Conservation (phyloP, 257 asterid species). For the Gentiana macrophylla region DNA sequence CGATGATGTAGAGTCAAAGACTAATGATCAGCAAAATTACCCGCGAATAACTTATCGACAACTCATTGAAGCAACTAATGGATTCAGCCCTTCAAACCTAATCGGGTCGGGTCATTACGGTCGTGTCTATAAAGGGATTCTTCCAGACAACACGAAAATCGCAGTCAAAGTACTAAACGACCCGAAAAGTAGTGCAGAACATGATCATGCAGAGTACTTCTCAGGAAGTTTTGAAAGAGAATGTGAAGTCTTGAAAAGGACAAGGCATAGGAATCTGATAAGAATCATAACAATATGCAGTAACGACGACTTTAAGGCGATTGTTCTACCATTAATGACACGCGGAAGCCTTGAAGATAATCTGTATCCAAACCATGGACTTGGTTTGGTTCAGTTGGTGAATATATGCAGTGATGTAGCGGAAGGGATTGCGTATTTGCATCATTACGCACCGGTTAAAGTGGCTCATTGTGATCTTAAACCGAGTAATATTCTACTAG, state of each 20-base stretch:
- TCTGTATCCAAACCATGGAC: slow-evolving; percentile 35
- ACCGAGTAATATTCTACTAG: slow-evolving; percentile 80
- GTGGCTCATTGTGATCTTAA: slow-evolving; percentile 81
- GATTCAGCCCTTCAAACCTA: slow-evolving; percentile 41
- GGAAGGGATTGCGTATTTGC: slow-evolving; percentile 71
- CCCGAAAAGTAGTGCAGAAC: not conserved
- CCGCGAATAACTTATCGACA: slow-evolving; percentile 55
- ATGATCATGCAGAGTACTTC: slow-evolving; percentile 13
- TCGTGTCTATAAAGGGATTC: slow-evolving; percentile 66
- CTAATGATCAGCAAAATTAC: slow-evolving; percentile 32
- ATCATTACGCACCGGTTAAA: slow-evolving; percentile 55
- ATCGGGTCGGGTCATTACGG: slow-evolving; percentile 69
- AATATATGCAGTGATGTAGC: slow-evolving; percentile 69
- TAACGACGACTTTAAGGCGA: slow-evolving; percentile 69
- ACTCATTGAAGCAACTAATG: slow-evolving; percentile 65
- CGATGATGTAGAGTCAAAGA: slow-evolving; percentile 25
- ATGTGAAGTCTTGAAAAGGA: slow-evolving; percentile 58
- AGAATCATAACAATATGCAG: slow-evolving; percentile 65
- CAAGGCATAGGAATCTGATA: slow-evolving; percentile 60
- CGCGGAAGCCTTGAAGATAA: slow-evolving; percentile 75
- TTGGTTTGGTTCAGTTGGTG: slow-evolving; percentile 40
- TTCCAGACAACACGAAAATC: slow-evolving; percentile 38
- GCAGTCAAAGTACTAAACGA: slow-evolving; percentile 59
- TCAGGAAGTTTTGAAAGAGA: slow-evolving; percentile 62
- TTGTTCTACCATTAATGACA: slow-evolving; percentile 72